phyloP scores from a whole-genome alignment of 768 basidiomycete genomes.

The Calocybe indica region DNA sequence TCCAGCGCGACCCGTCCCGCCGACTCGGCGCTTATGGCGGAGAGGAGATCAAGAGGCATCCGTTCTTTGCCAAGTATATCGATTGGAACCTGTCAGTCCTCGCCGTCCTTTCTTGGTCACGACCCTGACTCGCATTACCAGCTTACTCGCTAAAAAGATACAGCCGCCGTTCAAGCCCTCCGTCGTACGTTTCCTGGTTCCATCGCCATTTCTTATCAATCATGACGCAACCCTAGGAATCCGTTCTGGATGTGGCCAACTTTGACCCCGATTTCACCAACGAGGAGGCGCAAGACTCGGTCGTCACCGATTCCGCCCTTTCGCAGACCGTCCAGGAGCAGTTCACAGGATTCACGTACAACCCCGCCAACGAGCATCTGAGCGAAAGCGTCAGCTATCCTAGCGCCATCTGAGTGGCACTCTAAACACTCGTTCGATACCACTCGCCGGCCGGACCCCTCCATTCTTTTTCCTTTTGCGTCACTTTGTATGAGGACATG shows the following conservation, averaged over 20 bases:
- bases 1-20: slow-evolving; percentile 82
- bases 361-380: slow-evolving; percentile 78
- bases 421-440: background rate
- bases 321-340: slow-evolving; percentile 97
- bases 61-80: slow-evolving; percentile 92
- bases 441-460: background rate
- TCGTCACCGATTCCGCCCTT: slow-evolving; percentile 88
- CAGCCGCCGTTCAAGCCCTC: slow-evolving; percentile 97
- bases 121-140: slow-evolving; percentile 15
- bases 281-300: slow-evolving; percentile 91
- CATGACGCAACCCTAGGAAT: slow-evolving; percentile 48
- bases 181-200: slow-evolving; percentile 57
- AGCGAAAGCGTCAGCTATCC: slow-evolving; percentile 78
- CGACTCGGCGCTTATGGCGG: slow-evolving; percentile 91
- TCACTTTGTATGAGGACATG: background rate
- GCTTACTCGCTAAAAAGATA: slow-evolving; percentile 88
- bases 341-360: slow-evolving; percentile 89
- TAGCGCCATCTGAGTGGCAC: slow-evolving; percentile 30
- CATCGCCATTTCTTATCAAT: background rate
- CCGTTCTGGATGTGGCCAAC: slow-evolving; percentile 91
- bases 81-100: slow-evolving; percentile 74
- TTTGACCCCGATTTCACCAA: slow-evolving; percentile 98
- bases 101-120: slow-evolving; percentile 1
- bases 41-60: slow-evolving; percentile 92
- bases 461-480: background rate